A percentile compares a stretch with the other conserved stretches of the same genome.
Evolutionary conservation across 352 stramenopile species (phyloP).

Genomic region (Phytophthora nicotianae): DNA sequence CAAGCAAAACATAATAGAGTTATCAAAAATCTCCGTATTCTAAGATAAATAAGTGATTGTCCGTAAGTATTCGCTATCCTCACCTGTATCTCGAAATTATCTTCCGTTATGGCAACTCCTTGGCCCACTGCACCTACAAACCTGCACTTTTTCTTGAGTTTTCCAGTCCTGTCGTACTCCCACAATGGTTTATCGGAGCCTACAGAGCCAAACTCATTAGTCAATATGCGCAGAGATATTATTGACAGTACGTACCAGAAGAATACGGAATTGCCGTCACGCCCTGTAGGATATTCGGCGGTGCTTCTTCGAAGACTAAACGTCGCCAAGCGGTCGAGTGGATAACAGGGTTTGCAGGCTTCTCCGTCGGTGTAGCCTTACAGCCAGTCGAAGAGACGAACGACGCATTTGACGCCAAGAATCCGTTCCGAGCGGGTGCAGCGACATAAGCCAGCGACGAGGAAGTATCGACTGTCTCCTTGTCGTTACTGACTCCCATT

Average conservation of each 20-base stretch:
- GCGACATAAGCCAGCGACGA: slow-evolving; percentile 23
- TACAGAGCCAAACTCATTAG: slow-evolving; percentile 16
- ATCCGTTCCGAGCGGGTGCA: slow-evolving; percentile 30
- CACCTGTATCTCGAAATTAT: slow-evolving; percentile 30
- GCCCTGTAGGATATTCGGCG: slow-evolving; percentile 36
- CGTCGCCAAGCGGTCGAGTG: slow-evolving; percentile 48
- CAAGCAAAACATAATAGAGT: slow-evolving; percentile 1
- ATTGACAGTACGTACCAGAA: slow-evolving; percentile 17
- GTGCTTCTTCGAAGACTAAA: slow-evolving; percentile 38
- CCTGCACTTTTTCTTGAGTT: slow-evolving; percentile 38
- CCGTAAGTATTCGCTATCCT: background rate
- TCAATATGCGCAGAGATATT: background rate
- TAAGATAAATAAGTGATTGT: background rate
- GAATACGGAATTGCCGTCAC: slow-evolving; percentile 33
- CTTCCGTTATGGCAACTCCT: slow-evolving; percentile 24
- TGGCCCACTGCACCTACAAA: slow-evolving; percentile 22
- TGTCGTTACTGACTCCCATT: slow-evolving; percentile 26
- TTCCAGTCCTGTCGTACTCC: slow-evolving; percentile 41
- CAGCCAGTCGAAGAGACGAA: slow-evolving; percentile 12
- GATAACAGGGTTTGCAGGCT: slow-evolving; percentile 26
- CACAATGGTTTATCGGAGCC: slow-evolving; percentile 44
- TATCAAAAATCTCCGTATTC: background rate
- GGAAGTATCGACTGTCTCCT: background rate
- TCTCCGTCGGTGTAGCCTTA: slow-evolving; percentile 8
- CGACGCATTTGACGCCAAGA: slow-evolving; percentile 17